A percentile compares a stretch with the other conserved stretches of the same genome.
Conservation (phyloP, 768 basidiomycete genomes). For the Serendipita indica region DNA sequence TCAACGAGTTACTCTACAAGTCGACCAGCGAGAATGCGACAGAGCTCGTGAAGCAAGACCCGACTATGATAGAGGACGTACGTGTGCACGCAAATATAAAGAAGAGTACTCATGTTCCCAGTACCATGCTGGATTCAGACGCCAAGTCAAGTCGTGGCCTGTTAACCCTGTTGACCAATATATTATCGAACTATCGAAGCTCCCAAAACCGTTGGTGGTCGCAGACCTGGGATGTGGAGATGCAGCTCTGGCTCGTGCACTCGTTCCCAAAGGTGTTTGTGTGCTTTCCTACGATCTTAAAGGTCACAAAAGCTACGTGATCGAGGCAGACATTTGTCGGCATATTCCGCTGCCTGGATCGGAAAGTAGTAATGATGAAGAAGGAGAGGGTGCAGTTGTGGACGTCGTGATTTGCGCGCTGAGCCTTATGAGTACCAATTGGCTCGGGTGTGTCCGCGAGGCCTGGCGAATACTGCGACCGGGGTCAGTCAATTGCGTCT, state of each 20-base stretch:
- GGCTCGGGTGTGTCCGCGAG: slow-evolving; percentile 81
- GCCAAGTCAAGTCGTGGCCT: slow-evolving; percentile 87
- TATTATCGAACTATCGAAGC: slow-evolving; percentile 45
- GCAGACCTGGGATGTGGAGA: slow-evolving; percentile 95
- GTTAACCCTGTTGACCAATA: slow-evolving; percentile 84
- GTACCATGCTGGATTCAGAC: slow-evolving; percentile 89
- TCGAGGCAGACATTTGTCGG: slow-evolving; percentile 80
- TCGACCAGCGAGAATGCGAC: slow-evolving; percentile 59
- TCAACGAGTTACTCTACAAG: slow-evolving; percentile 90
- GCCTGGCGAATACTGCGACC: slow-evolving; percentile 74
- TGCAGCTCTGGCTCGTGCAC: slow-evolving; percentile 63
- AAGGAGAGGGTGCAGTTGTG: slow-evolving; percentile 58
- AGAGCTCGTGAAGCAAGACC: slow-evolving; percentile 72
- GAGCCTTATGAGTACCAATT: slow-evolving; percentile 94
- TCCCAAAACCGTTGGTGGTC: slow-evolving; percentile 55
- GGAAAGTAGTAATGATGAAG: slow-evolving; percentile 27
- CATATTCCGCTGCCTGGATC: slow-evolving; percentile 76
- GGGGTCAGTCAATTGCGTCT: slow-evolving; percentile 37
- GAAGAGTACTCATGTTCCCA: slow-evolving; percentile 22
- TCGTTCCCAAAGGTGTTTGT: slow-evolving; percentile 50
- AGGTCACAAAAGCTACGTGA: slow-evolving; percentile 56
- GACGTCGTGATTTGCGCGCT: slow-evolving; percentile 89
- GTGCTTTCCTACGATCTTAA: slow-evolving; percentile 73
- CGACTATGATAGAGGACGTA: slow-evolving; percentile 72
- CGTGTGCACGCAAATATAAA: slow-evolving; percentile 14